Conservation (phyloP, 164 flowering plant species). For the Protea cynaroides region DNA sequence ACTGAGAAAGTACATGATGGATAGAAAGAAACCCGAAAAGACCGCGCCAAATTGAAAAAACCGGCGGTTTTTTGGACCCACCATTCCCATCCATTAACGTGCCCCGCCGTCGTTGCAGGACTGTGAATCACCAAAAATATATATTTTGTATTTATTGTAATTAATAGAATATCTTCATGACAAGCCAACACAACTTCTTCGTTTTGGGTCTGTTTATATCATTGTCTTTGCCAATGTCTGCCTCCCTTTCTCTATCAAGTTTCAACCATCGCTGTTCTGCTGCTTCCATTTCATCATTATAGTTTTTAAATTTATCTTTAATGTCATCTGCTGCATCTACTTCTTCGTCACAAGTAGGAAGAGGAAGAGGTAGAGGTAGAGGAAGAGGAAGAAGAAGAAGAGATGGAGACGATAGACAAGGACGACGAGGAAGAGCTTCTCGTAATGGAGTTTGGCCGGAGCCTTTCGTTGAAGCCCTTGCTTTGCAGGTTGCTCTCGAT, state of each 20-base stretch:
- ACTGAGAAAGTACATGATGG: neutral
- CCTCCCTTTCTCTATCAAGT: neutral
- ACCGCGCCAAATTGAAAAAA: neutral
- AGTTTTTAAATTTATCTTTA: too few species aligned
- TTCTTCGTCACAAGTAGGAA: neutral
- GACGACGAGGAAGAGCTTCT: neutral
- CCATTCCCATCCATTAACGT: neutral
- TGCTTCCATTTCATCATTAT: neutral
- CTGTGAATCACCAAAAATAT: neutral
- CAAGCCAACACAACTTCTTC: neutral
- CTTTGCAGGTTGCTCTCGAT: slow-evolving; percentile 56
- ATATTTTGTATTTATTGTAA: neutral
- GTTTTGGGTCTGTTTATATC: neutral
- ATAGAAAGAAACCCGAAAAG: neutral
- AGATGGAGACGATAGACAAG: neutral
- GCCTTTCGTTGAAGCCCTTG: slow-evolving; percentile 76
- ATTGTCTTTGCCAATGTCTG: neutral
- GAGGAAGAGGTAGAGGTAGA: slow-evolving; percentile 2
- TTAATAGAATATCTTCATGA: neutral
- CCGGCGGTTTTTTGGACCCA: neutral
- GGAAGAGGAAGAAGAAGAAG: neutral
- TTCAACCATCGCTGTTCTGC: neutral
- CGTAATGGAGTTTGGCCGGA: slow-evolving; percentile 70
- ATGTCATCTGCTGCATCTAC: neutral
- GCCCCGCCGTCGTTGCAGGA: slow-evolving; percentile 2